Base-by-base conservation (phyloP, 441 rosid genomes). In the Corymbia calophylla region DNA sequence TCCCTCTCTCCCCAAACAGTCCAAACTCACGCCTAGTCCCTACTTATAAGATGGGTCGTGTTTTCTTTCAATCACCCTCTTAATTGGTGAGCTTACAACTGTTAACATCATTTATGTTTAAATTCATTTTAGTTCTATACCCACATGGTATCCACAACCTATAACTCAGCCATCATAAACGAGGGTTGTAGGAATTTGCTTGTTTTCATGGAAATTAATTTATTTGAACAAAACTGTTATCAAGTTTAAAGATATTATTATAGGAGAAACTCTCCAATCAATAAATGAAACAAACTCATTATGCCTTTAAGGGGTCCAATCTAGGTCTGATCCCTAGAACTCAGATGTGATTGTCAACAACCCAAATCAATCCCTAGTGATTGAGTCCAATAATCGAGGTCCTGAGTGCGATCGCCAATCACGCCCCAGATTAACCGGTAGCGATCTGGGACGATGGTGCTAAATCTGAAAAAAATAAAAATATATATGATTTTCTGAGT, bases 371-470 rank as follows among this genome's bases (percentile, higher is more conserved):
- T 32, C 47, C 6, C 81, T 13, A 9, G 3, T 5, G 14, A 35
- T 18, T 6, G 1, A 70, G 23, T 32, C 14, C 47, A 70, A 18
- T 32, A 32, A 14, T 18, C 2, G 15, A 35, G 81, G 48, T 18
- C 27, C 19, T 12, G 4, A 70, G 18, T 68, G 7, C 80, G 0
- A 32, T 9, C 1, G 0, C 80, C 0, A 1, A 5, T 9, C 7
- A 32, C 4, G 25, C 9, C 27, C 14, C 5, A 9, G 81, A 70
- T n/a, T 3, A 7, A 32, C 12, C 7, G 0, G 6, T 18, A 31
- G 44, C 21, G 23, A 70, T 3, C 1, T 14, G 7, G 2, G 8
- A 70, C 2, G 14, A 15, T 8, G 8, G 4, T 18, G 47, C 47
- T 32, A 25, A 18, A 32, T 35, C 25, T 70, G 1, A 62, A 3